Percentiles rank a stretch among this genome's conserved stretches.
Evolutionary conservation across 371 early-diverging fungal species (phyloP).

Genomic region (Mucor plumbeus): DNA sequence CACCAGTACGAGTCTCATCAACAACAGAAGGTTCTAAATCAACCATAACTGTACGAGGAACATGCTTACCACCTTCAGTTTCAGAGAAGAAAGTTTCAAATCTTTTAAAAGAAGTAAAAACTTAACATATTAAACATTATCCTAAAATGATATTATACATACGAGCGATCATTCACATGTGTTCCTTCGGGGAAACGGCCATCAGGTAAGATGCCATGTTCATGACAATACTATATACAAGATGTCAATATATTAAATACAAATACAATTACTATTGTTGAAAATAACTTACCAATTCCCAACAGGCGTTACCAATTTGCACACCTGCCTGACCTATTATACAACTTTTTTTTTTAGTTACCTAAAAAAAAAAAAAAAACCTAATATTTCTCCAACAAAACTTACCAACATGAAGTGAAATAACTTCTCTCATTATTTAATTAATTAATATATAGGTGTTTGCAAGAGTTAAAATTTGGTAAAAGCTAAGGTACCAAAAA

Average conservation of each 20-base stretch:
- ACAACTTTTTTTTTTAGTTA: neutral
- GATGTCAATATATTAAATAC: neutral
- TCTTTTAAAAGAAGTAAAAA: neutral
- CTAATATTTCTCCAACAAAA: neutral
- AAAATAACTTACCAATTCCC: constrained; percentile 78
- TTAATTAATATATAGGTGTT: constrained; percentile 5
- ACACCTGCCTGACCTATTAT: constrained; percentile 91
- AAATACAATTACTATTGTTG: neutral
- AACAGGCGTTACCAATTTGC: constrained; percentile 98
- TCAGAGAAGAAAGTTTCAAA: constrained; percentile 95
- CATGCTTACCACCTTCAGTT: constrained; percentile 98
- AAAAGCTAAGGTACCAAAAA: constrained; percentile 17
- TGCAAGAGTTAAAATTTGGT: constrained; percentile 18
- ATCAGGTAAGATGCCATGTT: constrained; percentile 94
- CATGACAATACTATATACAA: constrained; percentile 78
- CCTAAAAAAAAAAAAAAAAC: too few species aligned
- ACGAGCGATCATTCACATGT: constrained; percentile 35
- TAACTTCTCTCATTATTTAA: constrained; percentile 78
- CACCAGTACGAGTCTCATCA: constrained; percentile 95
- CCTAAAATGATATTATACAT: constrained; percentile 25
- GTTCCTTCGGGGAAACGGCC: constrained; percentile 77
- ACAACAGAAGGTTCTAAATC: constrained; percentile 98
- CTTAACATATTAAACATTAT: too few species aligned
- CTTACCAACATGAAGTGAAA: constrained; percentile 83
- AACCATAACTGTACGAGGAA: constrained; percentile 98